Base-by-base conservation (phyloP, 1,284 basidiomycete genomes). In the Pholiota adiposa region DNA sequence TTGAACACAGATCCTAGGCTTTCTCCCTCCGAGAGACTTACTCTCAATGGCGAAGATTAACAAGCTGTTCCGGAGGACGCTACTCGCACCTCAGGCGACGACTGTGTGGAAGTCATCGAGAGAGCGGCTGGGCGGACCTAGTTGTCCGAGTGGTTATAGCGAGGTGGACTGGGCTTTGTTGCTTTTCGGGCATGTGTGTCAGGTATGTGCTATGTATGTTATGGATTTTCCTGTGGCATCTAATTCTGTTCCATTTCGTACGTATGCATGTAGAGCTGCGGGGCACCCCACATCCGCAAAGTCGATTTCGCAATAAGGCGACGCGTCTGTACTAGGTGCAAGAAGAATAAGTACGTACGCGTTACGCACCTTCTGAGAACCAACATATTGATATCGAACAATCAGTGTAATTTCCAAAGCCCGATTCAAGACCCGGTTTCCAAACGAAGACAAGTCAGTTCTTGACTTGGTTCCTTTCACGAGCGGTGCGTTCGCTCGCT, bases 161-260 rank as follows among this genome's bases (percentile, higher is more conserved):
- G 76, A 78, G 56, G 67, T 66, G 1, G 62, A 57, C 8, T 78
- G 76, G 76, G 73, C 69, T 1, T 56, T 63, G 11, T 60, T 78
- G 23, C 48, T 78, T 14, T 77, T 72, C 49, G 72, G 68, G 5
- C 58, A 63, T 4, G 34, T 50, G 6, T 77, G 74, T 55, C 68
- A 72, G 56, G 75, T 77, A 51, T 43, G 65, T 44, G 19, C 36
- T 4, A n/a, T 38, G 36, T 38, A 11, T 11, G 9, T 5, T 33
- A 33, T 33, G 12, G 12, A 23, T n/a, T n/a, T n/a, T n/a, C n/a
- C n/a, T n/a, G n/a, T n/a, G n/a, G n/a, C n/a, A 27, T 52, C 12
- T 12, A 14, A 16, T 25, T 49, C 7, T 25, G 23, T 27, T 2
- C 16, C 23, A n/a, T 27, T 11, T 29, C 23, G 9, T 4, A 27